Evolutionary conservation across 352 stramenopile genomes (phyloP), one percentile per base, ranked within the genome.

Genomic region (Blastocystis sp.): DNA sequence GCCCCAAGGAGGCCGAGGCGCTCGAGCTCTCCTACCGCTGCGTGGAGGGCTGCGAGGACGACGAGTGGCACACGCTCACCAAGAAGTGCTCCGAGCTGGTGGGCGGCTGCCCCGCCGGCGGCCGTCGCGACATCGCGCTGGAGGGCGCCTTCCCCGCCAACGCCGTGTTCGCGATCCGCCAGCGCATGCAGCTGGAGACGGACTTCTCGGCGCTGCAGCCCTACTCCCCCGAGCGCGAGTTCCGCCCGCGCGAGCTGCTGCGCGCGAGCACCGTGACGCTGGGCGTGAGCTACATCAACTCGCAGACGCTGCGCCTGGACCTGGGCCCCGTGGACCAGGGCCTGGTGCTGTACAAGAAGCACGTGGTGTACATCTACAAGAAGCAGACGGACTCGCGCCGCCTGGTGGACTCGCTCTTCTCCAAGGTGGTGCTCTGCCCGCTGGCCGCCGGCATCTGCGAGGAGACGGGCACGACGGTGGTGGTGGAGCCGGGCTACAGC

Each of bases 341-440:
- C 0, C 7, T 19, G 9, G 54, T 64, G 11, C 48, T 42, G 48
- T 81, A 81, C 43, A n/a, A 24, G 14, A 81, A 81, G 45, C 71
- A 81, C 28, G 59, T 43, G 1, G 43, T 81, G 11, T 81, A 81
- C 60, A 42, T 81, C 42, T 81, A 81, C 71, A 81, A 81, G 71
- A 81, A 66, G 71, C 38, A 66, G 71, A 65, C 71, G 17, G 71
- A 54, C 4, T 48, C 71, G n/a, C 71, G 71, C 45, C 71, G 71
- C 52, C 60, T 81, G 48, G 71, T 81, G 45, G 71, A 81, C 45
- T 81, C 71, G 54, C 71, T 81, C 40, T 81, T 81, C 45, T 66
- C 48, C 43, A 81, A n/a, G n/a, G 71, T 81, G 45, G 66, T n/a
- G 19, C 48, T 81, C 52, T 81, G 71, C 7, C 45, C 71, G n/a